Percentiles rank a stretch among this genome's conserved stretches.
phyloP scores from a whole-genome alignment of 2,329 filamentous ascomycete species.

The Verruconis gallopava region DNA sequence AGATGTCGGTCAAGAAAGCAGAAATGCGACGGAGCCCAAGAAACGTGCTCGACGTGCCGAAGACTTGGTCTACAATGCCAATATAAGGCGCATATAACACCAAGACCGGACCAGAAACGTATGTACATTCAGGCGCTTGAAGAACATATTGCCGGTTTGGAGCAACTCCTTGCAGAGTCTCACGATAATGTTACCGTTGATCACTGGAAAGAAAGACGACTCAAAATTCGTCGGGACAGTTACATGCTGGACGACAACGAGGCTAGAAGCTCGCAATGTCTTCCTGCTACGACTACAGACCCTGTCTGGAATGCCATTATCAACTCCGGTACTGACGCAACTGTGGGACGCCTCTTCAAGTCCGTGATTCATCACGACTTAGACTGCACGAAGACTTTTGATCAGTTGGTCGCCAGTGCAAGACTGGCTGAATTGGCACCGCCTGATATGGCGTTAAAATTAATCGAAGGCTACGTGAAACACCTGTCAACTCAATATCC shows the following conservation, averaged over 20 bases:
- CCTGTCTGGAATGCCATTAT: neutral
- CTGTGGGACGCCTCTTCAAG: neutral
- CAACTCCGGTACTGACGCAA: neutral
- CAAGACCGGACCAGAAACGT: conserved; percentile 1
- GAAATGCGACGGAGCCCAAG: conserved; percentile 1
- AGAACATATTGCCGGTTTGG: neutral
- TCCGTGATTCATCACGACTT: neutral
- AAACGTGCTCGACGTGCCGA: neutral
- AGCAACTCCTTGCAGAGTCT: neutral
- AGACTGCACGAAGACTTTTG: neutral
- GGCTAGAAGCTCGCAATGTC: neutral
- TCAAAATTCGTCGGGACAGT: neutral
- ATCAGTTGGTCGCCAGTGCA: neutral
- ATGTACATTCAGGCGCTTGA: conserved; percentile 2
- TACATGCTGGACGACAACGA: neutral
- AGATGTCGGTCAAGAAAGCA: conserved; percentile 1
- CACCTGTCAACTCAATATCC: conserved; percentile 19
- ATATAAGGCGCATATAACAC: neutral
- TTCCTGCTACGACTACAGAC: neutral
- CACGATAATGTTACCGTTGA: neutral
- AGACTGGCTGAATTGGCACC: neutral
- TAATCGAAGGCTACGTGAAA: conserved; percentile 17
- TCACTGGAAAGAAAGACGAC: conserved; percentile 4
- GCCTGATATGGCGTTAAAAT: conserved; percentile 15
- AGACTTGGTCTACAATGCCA: conserved; percentile 2